phyloP scores from a whole-genome alignment of 2,329 filamentous ascomycete species.

The Pestalotiopsis fici region DNA sequence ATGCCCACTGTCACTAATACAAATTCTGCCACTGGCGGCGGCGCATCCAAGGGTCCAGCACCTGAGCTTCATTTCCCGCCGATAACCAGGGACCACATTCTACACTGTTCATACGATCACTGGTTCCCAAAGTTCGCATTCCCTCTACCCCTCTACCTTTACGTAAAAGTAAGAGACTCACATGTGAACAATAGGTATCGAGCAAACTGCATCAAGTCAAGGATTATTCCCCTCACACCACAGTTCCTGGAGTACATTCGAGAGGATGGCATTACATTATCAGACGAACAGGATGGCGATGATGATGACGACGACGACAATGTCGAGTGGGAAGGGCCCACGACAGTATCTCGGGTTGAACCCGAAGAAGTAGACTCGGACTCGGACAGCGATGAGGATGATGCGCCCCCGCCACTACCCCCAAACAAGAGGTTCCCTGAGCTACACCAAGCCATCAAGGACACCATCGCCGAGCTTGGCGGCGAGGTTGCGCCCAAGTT shows the following conservation, averaged over 20 bases:
- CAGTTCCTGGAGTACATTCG: constrained; percentile 85
- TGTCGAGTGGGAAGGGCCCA: constrained; percentile 51
- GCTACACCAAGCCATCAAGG: constrained; percentile 75
- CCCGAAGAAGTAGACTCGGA: constrained; percentile 45
- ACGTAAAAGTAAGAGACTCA: neutral
- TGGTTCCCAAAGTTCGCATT: constrained; percentile 78
- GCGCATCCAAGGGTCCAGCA: constrained; percentile 20
- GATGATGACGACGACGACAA: constrained; percentile 50
- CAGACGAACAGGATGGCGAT: constrained; percentile 66
- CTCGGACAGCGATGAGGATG: constrained; percentile 53
- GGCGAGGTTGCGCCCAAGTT: constrained; percentile 89
- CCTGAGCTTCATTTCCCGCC: constrained; percentile 65
- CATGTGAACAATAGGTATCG: constrained; percentile 61
- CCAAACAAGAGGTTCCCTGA: constrained; percentile 66
- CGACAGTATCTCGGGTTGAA: constrained; percentile 27
- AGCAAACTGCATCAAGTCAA: constrained; percentile 79
- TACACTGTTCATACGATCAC: constrained; percentile 90
- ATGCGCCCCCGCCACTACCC: constrained; percentile 48
- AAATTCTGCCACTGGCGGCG: constrained; percentile 15
- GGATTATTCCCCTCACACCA: constrained; percentile 74
- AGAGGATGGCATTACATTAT: constrained; percentile 89
- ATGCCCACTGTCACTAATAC: constrained; percentile 27
- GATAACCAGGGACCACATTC: constrained; percentile 81
- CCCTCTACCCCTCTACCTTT: neutral
- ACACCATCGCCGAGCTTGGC: constrained; percentile 77